Evolutionary conservation across 116 monocot species (phyloP), one percentile per base, ranked within the genome.

Genomic region (Phalaenopsis hybrid): DNA sequence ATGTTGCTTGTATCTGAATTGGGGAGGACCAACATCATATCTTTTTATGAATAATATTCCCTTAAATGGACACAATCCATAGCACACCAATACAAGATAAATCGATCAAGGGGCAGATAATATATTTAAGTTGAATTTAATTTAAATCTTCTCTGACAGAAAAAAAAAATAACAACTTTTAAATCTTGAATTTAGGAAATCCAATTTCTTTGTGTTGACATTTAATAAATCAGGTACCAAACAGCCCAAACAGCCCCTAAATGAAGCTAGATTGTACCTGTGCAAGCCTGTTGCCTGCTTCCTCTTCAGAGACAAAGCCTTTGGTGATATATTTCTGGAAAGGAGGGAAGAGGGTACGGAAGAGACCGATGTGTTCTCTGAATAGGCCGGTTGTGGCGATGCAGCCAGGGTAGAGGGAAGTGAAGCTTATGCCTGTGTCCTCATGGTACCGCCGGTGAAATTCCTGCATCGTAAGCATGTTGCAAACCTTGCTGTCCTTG

Each of bases 391-490:
- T 98, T 41, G 95, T 94, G 52, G 98, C 98, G 23, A 98, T 98
- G 90, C 98, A 98, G 0, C 98, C 98, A 0, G 98, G 98, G 84
- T 98, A 98, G 4, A 98, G 86, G 0, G 98, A 98, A 2, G 93
- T 86, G 79, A 98, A 98, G 5, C 93, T 92, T 65, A 98, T 85
- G 20, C 92, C 95, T 0, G 95, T 98, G 61, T 98, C 95, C 83
- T 95, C 98, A 79, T 98, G 93, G 87, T 84, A 98, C 23, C 95
- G 81, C 78, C 93, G 59, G 86, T 98, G 98, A 88, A 98, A 98
- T 82, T 98, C 98, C 82, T 98, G 98, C 98, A 98, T 98, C 84
- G 83, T 95, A n/a, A 98, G 89, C 98, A 98, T 98, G 88, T 98
- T 98, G 90, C 98, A 98, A 20, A 98, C 98, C 81, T 98, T 98